phyloP scores from a whole-genome alignment of 805 yeast species.

The Metschnikowia aberdeeniae region DNA sequence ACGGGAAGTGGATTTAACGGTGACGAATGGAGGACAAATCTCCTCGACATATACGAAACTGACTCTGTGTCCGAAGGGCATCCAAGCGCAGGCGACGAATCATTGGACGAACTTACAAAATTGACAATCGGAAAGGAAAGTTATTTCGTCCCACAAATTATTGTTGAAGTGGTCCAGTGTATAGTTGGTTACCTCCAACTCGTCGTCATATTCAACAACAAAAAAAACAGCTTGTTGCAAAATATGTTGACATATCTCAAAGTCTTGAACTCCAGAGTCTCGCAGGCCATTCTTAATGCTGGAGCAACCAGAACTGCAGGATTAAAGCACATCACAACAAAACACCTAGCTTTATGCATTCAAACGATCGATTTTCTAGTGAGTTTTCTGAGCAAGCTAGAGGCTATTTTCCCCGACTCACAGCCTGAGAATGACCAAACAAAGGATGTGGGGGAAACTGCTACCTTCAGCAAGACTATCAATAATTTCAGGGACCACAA shows the following conservation, averaged over 20 bases:
- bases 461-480: slow-evolving; percentile 28
- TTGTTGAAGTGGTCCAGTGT: slow-evolving; percentile 19
- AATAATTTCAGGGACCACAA: slow-evolving; percentile 55
- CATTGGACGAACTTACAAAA: background rate
- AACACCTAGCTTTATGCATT: slow-evolving; percentile 63
- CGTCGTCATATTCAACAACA: slow-evolving; percentile 51
- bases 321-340: slow-evolving; percentile 66
- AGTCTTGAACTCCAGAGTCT: slow-evolving; percentile 49
- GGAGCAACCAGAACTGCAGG: slow-evolving; percentile 76
- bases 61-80: background rate
- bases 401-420: slow-evolving; percentile 11
- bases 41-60: slow-evolving; percentile 23
- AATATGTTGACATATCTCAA: slow-evolving; percentile 43
- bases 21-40: slow-evolving; percentile 21
- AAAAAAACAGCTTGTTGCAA: slow-evolving; percentile 36
- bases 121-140: slow-evolving; percentile 18
- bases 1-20: slow-evolving; percentile 24
- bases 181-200: slow-evolving; percentile 55
- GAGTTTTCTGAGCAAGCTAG: slow-evolving; percentile 36
- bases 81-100: background rate
- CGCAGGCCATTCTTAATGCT: slow-evolving; percentile 64
- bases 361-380: slow-evolving; percentile 52
- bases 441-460: slow-evolving; percentile 20
- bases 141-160: slow-evolving; percentile 30
- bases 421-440: background rate